phyloP scores from a whole-genome alignment of 495 filamentous ascomycete species.

The Beverwykella pulmonaria region DNA sequence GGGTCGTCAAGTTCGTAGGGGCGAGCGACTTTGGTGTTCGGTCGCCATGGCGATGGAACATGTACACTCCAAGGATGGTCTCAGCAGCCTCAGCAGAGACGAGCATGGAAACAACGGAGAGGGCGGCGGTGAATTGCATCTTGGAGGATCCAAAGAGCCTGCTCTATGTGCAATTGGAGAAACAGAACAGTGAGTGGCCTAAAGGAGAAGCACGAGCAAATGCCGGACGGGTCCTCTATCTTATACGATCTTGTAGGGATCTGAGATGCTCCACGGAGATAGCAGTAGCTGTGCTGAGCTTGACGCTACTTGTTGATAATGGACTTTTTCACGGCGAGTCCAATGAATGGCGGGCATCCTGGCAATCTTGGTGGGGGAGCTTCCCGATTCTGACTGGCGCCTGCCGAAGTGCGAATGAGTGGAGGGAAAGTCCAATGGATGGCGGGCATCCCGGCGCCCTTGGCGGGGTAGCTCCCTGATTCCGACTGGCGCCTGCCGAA shows the following conservation, averaged over 20 bases:
- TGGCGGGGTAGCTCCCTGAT: constrained; percentile 10
- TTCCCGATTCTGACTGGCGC: neutral
- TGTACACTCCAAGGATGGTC: constrained; percentile 64
- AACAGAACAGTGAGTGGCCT: too few relatives aligned
- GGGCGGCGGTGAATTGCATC: constrained; percentile 14
- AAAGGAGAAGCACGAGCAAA: neutral
- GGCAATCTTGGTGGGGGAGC: constrained; percentile 7
- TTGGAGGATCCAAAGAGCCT: neutral
- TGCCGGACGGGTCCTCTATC: neutral
- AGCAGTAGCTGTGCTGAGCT: neutral
- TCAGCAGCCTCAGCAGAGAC: constrained; percentile 53
- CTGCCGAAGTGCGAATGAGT: constrained; percentile 6
- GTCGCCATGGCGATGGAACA: constrained; percentile 69
- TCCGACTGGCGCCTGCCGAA: constrained; percentile 3
- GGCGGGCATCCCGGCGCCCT: neutral
- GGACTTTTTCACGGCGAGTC: neutral
- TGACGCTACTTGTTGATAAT: neutral
- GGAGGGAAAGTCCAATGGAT: neutral
- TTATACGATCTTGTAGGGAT: neutral
- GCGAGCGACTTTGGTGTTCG: constrained; percentile 60
- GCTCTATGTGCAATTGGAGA: neutral
- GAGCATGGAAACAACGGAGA: constrained; percentile 28
- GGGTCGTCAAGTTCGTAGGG: constrained; percentile 58
- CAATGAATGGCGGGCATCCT: neutral
- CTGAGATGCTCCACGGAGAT: neutral